phyloP scores from a whole-genome alignment of 768 basidiomycete species.

The Amanita subjunquillea region DNA sequence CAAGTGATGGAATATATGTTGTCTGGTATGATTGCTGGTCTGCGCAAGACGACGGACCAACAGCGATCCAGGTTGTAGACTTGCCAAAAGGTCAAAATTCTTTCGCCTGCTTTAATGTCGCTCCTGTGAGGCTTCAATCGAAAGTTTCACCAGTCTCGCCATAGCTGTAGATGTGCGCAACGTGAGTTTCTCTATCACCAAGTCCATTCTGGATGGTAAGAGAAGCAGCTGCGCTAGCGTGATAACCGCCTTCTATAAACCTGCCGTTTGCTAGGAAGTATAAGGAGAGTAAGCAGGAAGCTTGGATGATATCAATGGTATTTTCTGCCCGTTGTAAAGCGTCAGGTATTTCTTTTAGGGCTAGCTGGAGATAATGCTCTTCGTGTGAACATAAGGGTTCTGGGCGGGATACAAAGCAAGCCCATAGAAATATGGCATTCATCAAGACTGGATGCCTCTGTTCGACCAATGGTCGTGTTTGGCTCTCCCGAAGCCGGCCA shows the following conservation, averaged over 20 bases:
- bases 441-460: slow-evolving; percentile 70
- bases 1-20: slow-evolving; percentile 52
- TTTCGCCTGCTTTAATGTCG: slow-evolving; percentile 55
- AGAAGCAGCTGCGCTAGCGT: slow-evolving; percentile 64
- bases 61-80: slow-evolving; percentile 73
- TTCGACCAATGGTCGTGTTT: slow-evolving; percentile 40
- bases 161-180: slow-evolving; percentile 24
- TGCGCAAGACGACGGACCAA: slow-evolving; percentile 68
- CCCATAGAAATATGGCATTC: slow-evolving; percentile 78
- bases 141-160: slow-evolving; percentile 22
- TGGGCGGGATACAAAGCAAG: slow-evolving; percentile 70
- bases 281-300: slow-evolving; percentile 62
- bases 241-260: slow-evolving; percentile 68
- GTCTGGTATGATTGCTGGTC: slow-evolving; percentile 58
- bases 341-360: slow-evolving; percentile 31
- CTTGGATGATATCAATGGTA: slow-evolving; percentile 63
- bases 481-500: slow-evolving; percentile 51
- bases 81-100: slow-evolving; percentile 75
- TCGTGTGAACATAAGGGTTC: slow-evolving; percentile 64
- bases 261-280: slow-evolving; percentile 75
- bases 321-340: slow-evolving; percentile 52
- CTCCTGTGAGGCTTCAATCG: slow-evolving; percentile 50
- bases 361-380: slow-evolving; percentile 54
- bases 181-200: slow-evolving; percentile 30
- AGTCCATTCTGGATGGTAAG: slow-evolving; percentile 68